Conservation (phyloP, 257 asterid genomes). For the Solanum rostratum region DNA sequence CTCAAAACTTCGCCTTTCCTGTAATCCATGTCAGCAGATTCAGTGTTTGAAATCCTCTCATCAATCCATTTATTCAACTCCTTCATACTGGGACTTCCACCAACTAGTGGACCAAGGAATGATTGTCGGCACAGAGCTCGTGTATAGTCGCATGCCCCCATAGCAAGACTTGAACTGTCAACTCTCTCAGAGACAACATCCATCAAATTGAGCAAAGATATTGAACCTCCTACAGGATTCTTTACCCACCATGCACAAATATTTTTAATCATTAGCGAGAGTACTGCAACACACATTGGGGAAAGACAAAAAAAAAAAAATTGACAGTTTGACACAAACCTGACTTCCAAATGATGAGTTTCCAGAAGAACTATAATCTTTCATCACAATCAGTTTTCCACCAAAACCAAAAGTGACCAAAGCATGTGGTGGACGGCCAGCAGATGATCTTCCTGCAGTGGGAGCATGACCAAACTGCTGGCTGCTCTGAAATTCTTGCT, state of each 20-base stretch:
- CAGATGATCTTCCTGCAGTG: conserved; percentile 61
- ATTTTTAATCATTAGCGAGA: conserved; percentile 10
- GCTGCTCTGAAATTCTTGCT: conserved; percentile 40
- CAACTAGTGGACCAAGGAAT: conserved; percentile 82
- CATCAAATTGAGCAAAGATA: conserved; percentile 64
- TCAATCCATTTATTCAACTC: conserved; percentile 90
- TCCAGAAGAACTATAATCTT: conserved; percentile 34
- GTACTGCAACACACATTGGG: not conserved
- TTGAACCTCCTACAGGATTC: conserved; percentile 52
- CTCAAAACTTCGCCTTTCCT: conserved; percentile 56
- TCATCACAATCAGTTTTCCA: conserved; percentile 81
- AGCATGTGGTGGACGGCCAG: conserved; percentile 93
- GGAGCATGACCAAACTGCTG: conserved; percentile 43
- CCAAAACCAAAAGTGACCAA: conserved; percentile 92
- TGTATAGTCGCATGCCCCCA: conserved; percentile 39
- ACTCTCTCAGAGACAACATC: conserved; percentile 45
- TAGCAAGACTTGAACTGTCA: conserved; percentile 30
- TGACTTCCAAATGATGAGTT: conserved; percentile 51
- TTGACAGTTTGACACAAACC: conserved; percentile 32
- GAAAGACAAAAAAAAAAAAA: conserved; percentile 5
- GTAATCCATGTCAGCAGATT: conserved; percentile 36
- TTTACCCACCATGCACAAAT: conserved; percentile 27
- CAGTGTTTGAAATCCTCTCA: conserved; percentile 54
- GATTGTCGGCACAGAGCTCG: conserved; percentile 60
- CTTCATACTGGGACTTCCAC: conserved; percentile 66